Conservation (phyloP, 176 grass and related monocot genomes). For the Leersia perrieri region DNA sequence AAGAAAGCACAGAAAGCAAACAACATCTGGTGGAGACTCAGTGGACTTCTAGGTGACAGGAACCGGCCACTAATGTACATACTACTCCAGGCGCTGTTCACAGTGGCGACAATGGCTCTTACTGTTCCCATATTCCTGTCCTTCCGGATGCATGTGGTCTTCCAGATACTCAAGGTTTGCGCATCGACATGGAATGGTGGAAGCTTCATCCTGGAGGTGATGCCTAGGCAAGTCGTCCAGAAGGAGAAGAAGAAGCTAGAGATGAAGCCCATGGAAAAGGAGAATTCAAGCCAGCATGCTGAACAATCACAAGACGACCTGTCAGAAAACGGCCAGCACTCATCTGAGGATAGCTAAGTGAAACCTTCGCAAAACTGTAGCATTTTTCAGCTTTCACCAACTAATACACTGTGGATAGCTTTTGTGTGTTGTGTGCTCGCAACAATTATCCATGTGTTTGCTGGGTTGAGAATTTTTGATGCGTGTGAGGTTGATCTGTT, state of each 20-base stretch:
- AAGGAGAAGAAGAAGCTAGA: conserved; percentile 82
- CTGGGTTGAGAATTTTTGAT: not conserved
- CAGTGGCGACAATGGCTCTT: conserved; percentile 77
- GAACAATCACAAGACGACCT: not conserved
- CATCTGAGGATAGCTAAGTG: conserved; percentile 19
- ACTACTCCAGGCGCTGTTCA: conserved; percentile 78
- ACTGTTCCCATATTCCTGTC: conserved; percentile 94
- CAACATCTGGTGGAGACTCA: conserved; percentile 95
- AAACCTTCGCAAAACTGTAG: not conserved
- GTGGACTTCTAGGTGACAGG: conserved; percentile 79
- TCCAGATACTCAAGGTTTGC: conserved; percentile 89
- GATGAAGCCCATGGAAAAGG: conserved; percentile 56
- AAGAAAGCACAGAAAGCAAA: conserved; percentile 99
- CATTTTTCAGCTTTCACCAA: not conserved
- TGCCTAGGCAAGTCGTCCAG: conserved; percentile 66
- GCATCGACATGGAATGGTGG: conserved; percentile 87
- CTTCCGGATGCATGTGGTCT: conserved; percentile 65
- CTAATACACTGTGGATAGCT: not conserved
- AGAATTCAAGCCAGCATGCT: not conserved
- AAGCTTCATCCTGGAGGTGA: conserved; percentile 92
- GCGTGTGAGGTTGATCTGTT: not conserved
- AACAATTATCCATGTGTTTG: not conserved
- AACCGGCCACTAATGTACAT: conserved; percentile 93
- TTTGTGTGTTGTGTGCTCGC: not conserved
- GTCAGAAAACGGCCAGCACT: not conserved